Base-by-base conservation (phyloP, 1,284 basidiomycete genomes). In the Porogramme epimiltina region DNA sequence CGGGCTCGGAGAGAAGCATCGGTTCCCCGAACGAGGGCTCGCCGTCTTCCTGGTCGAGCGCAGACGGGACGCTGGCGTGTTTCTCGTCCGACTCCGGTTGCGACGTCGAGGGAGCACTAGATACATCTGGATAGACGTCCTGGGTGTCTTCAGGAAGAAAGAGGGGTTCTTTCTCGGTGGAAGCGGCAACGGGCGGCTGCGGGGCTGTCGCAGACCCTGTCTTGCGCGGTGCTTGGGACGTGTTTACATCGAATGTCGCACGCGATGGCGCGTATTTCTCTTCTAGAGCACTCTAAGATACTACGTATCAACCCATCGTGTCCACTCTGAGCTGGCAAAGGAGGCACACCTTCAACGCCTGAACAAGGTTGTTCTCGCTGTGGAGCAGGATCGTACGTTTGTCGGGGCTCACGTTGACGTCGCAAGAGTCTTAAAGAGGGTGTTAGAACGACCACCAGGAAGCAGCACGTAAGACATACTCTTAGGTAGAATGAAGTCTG, bases 331-430 rank as follows among this genome's bases (percentile, higher is more conserved):
- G 19, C 11, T 22, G 10, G 22, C 3, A 9, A 20, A 20, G 5
- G 15, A 2, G 36, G 62, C 73, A 33, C 53, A 93, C 93, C 74
- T 89, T 93, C 33, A 98, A 75, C 0, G 85, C 82, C 20, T 85
- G 76, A 1, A 98, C 78, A 5, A 99, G 71, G 53, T 89, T 89
- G 4, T 78, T 78, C 68, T 99, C 97, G 66, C 88, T 88, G 65
- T 98, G 95, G 10, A 99, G 68, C 49, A 98, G 87, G 33, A 99
- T 90, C 0, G 93, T 97, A 4, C 97, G 82, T 68, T 99, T 99
- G 72, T 99, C 97, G 0, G 97, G 96, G 60, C 88, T 94, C 55
- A 99, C 91, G 62, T 99, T 99, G 66, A 99, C 87, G 66, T 99
- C 97, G 63, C 91, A 94, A 1, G 85, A 79, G 55, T 90, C 93